Evolutionary conservation across 345 rosid genomes (phyloP), one percentile per base, ranked within the genome.

Genomic region (Pugionium dolabratum): DNA sequence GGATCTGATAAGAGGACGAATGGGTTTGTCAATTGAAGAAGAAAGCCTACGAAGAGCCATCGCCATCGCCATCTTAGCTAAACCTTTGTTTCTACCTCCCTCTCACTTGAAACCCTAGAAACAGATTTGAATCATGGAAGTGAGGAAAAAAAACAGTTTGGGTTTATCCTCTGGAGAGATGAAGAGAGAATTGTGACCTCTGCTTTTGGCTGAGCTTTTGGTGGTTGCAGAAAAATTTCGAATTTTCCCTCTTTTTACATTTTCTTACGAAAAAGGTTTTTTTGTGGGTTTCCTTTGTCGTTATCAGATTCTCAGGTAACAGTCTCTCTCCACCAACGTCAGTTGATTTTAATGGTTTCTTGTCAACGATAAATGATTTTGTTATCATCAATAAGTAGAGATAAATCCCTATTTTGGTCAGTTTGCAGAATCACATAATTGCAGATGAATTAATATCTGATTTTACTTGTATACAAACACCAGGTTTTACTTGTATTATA

Each of bases 31-130:
- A 35, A 85, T 29, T 49, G 97, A 85, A 64, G 97, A 87, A 25
- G 96, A 88, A 75, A 94, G 97, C 39, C 97, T 80, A 52, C 97
- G 92, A 64, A 94, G 88, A 67, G 97, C 96, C 96, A 85, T 79
- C 25, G 99, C 96, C 97, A 89, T 86, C 1, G 89, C 95, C 95
- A 89, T 87, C 31, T 54, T 72, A 35, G 37, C 49, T 62, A 36
- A 47, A 67, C 64, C 69, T 52, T 52, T 69, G 18, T 18, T 18
- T 18, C 69, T 54, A 7, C 43, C 59, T 54, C 42, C 4, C 18
- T 18, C 18, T 18, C 18, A 0, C 18, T 18, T 18, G 45, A 42
- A 67, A 57, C 72, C 58, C 71, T 70, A 69, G 67, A 52, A 18
- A 70, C 60, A 32, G 57, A 59, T 70, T 18, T 51, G 67, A 61